These are phyloP conservation scores for Cytospora paraplurivora DNA, from an alignment of 2,329 filamentous ascomycete genomes.

Conservation along the genomic window DNA sequence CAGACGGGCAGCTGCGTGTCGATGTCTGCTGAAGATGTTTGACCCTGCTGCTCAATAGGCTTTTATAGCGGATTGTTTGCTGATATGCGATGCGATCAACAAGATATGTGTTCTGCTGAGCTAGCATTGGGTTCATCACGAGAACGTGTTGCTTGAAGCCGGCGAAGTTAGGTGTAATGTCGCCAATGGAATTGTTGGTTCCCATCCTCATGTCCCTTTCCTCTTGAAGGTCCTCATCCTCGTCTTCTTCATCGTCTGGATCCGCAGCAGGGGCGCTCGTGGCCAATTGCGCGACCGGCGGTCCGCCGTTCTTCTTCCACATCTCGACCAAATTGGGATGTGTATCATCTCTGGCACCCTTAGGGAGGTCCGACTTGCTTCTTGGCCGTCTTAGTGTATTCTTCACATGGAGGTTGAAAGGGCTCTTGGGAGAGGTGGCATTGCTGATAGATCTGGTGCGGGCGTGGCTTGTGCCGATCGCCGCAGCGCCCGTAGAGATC, in stretches of 20 bases:
- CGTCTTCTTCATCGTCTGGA: slow-evolving; percentile 48
- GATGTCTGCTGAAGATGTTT: slow-evolving; percentile 67
- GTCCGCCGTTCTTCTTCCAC: slow-evolving; percentile 56
- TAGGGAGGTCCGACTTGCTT: slow-evolving; percentile 57
- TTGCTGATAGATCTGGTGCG: slow-evolving; percentile 63
- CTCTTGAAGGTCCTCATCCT: slow-evolving; percentile 57
- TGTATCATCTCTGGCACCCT: slow-evolving; percentile 42
- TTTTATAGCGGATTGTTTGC: slow-evolving; percentile 77
- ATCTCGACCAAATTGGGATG: slow-evolving; percentile 51
- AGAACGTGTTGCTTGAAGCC: slow-evolving; percentile 78
- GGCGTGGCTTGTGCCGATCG: slow-evolving; percentile 58
- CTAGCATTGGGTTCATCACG: slow-evolving; percentile 72
- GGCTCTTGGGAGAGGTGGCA: slow-evolving; percentile 56
- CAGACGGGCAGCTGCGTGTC: slow-evolving; percentile 58
- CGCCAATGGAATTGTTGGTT: slow-evolving; percentile 62
- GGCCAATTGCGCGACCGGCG: slow-evolving; percentile 52
- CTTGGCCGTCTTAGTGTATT: slow-evolving; percentile 55
- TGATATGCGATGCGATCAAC: slow-evolving; percentile 82
- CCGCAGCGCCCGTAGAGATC: slow-evolving; percentile 57
- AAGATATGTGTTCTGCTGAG: slow-evolving; percentile 59
- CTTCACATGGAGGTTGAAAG: slow-evolving; percentile 49
- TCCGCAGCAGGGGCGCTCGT: slow-evolving; percentile 38
- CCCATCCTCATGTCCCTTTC: slow-evolving; percentile 65
- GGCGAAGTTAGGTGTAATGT: slow-evolving; percentile 70
- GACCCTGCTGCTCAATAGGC: slow-evolving; percentile 68